A percentile compares a stretch with the other conserved stretches of the same genome.
Evolutionary conservation across 2,329 filamentous ascomycete genomes (phyloP).

Genomic region (Kalmusia sp.): DNA sequence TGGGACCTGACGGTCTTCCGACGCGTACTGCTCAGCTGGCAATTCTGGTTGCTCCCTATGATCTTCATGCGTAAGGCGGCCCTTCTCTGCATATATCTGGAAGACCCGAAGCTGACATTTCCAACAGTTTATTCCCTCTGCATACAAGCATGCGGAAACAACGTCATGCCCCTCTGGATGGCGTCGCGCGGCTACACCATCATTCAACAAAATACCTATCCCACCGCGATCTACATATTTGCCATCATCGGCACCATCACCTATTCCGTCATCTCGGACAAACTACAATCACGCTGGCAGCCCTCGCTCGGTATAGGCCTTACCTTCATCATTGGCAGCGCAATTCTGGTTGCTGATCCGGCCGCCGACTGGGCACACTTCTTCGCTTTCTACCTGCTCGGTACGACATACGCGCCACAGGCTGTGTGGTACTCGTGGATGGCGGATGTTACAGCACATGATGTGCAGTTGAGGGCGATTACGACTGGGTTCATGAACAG

Average conservation of each 20-base stretch:
- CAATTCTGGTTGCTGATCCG: neutral
- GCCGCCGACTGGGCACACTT: neutral
- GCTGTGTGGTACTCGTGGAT: slow-evolving; percentile 5
- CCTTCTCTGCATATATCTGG: neutral
- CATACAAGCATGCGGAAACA: slow-evolving; percentile 3
- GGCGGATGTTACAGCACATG: slow-evolving; percentile 3
- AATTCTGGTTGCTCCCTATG: neutral
- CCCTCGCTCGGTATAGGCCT: neutral
- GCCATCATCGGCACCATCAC: neutral
- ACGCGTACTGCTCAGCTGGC: slow-evolving; percentile 2
- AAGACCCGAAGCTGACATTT: neutral
- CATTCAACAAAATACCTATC: slow-evolving; percentile 2
- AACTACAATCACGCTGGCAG: slow-evolving; percentile 2
- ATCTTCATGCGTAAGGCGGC: slow-evolving; percentile 5
- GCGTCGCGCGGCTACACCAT: neutral
- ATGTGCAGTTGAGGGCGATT: neutral
- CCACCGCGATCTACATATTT: neutral
- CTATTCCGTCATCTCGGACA: neutral
- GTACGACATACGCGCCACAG: slow-evolving; percentile 1
- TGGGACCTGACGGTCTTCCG: slow-evolving; percentile 3
- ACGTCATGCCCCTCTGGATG: slow-evolving; percentile 5
- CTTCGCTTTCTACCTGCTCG: slow-evolving; percentile 3
- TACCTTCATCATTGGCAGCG: neutral
- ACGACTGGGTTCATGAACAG: slow-evolving; percentile 3
- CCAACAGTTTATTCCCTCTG: slow-evolving; percentile 1